These are phyloP conservation scores for Deinandra increscens DNA, from an alignment of 129 eudicot genomes.

Conservation along the genomic window DNA sequence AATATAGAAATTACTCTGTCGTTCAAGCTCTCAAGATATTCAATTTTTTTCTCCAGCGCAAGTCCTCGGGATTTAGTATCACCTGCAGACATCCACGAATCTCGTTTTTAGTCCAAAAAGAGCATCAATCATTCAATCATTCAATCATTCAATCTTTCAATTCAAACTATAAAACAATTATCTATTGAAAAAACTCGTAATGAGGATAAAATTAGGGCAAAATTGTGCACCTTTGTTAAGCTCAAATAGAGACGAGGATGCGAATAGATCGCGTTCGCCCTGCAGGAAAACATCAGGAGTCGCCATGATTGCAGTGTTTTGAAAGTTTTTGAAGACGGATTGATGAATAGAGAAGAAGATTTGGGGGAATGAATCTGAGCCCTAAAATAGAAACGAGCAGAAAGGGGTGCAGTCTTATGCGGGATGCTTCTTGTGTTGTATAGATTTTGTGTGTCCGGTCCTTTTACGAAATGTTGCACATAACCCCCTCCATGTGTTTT, in stretches of 20 bases:
- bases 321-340: not conserved
- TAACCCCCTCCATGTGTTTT: no score
- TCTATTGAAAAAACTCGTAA: not conserved
- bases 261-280: constrained; percentile 45
- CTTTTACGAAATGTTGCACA: no score
- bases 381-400: constrained; percentile 20
- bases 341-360: not conserved
- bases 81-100: constrained; percentile 47
- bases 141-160: not conserved
- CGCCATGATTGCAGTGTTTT: constrained; percentile 56
- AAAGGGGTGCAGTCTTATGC: constrained; percentile 19
- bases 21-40: constrained; percentile 77
- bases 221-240: constrained; percentile 43
- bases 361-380: constrained; percentile 18
- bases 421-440: constrained; percentile 19
- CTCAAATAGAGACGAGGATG: constrained; percentile 43
- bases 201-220: constrained; percentile 8
- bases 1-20: constrained; percentile 49
- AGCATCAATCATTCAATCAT: not conserved
- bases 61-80: constrained; percentile 55
- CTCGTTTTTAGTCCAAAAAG: not conserved
- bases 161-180: not conserved
- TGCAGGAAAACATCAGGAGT: constrained; percentile 50
- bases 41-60: constrained; percentile 79
- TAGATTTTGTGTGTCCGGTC: no score